Base-by-base conservation (phyloP, 1,139 yeast species). In the Suhomyces taliae region DNA sequence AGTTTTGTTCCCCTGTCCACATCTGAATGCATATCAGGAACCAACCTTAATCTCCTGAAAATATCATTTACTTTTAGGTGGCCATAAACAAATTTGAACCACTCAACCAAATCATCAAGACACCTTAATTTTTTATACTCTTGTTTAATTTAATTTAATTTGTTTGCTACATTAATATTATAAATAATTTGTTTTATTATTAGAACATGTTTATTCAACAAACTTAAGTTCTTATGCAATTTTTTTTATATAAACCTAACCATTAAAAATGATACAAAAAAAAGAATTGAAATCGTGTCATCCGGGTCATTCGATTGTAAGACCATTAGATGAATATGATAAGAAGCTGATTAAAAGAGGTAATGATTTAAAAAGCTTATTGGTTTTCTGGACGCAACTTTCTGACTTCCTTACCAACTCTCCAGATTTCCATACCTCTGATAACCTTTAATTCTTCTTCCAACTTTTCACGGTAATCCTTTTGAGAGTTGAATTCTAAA, bases 401-500 rank as follows among this genome's bases (percentile, higher is more conserved):
- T 85, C 99, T 91, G 62, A 93, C 99, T 82, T 93, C 98, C 83
- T 91, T 91, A 72, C 99, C 99, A 63, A 95, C 99, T 71, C 76
- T 87, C 99, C 99, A 93, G 93, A 93, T 93, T 82, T 93, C 99
- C 87, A 91, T 90, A 69, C 81, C 81, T 83, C 98, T 89, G 80
- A 93, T 93, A 69, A 81, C 82, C 76, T 87, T 82, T 70, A 93
- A 85, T 81, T 93, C 99, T 72, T 79, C 80, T 81, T 91, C 97
- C 72, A 91, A 85, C 81, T 84, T 90, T 66, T 85, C 97, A 78
- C 99, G 87, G 95, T 93, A 93, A 79, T 95, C 97, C 55, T 91
- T 80, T 76, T 87, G 96, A 59, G 97, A 88, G 93, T 93, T 93
- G 87, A 91, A 93, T 69, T 90, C 97, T 67, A 93, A 84, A 53